Base-by-base conservation (phyloP, 768 basidiomycete genomes). In the Pisolithus orientalis region DNA sequence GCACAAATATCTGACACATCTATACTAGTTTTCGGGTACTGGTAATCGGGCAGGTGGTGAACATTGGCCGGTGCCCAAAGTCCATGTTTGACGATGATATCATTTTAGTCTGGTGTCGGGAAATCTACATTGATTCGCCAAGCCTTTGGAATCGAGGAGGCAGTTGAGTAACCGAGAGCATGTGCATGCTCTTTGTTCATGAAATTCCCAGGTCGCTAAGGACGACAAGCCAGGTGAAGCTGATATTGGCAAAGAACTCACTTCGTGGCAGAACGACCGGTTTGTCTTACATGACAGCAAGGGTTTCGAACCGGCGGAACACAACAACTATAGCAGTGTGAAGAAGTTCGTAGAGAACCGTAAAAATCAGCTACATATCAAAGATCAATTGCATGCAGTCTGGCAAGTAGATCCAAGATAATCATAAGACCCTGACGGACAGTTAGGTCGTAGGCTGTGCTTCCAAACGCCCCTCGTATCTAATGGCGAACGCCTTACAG, bases 381-480 rank as follows among this genome's bases (percentile, higher is more conserved):
- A n/a, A n/a, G n/a, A n/a, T n/a, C n/a, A n/a, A n/a, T 10, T 59
- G 4, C 57, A 59, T 47, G 57, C 58, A 21, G 24, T 59, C 39
- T 59, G 57, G 57, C 55, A 39, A 9, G 50, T 9, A 21, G 40
- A 5, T 50, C 2, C 2, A 16, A 9, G 6, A 27, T 17, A 8
- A 17, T n/a, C 9, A 39, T 10, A 0, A 14, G 28, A n/a, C 16
- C 11, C 17, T 39, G 24, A 39, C 31, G 28, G 28, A 55, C 24
- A n/a, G 3, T 21, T 2, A 39, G 13, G 17, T 8, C n/a, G 10
- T 37, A 51, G n/a, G n/a, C n/a, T n/a, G n/a, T n/a, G n/a, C n/a
- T n/a, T n/a, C n/a, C n/a, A n/a, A n/a, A n/a, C n/a, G 10, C 51
- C 51, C 6, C n/a, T 21, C 24, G 27, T n/a, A 34, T 7, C 21